Conservation (phyloP, 1,284 basidiomycete genomes). For the Heterobasidion annosum region DNA sequence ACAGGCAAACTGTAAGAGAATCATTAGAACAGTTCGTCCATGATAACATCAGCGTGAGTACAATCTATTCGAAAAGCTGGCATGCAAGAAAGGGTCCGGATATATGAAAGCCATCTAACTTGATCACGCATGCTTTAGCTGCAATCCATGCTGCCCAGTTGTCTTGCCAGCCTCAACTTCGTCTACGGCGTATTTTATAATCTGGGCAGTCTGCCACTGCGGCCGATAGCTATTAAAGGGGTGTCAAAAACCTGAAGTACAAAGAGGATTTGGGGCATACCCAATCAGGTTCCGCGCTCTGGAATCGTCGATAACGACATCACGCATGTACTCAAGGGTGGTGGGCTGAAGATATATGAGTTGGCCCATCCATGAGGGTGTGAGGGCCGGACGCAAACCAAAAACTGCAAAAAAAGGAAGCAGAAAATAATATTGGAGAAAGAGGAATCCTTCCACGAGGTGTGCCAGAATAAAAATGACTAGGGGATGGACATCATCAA, state of each 20-base stretch:
- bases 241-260: background rate
- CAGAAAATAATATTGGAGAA: slow-evolving; percentile 21
- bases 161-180: slow-evolving; percentile 17
- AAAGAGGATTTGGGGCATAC: slow-evolving; percentile 9
- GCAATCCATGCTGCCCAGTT: slow-evolving; percentile 8
- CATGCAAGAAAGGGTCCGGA: too few relatives aligned
- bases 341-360: slow-evolving; percentile 22
- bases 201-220: slow-evolving; percentile 21
- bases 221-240: slow-evolving; percentile 18
- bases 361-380: slow-evolving; percentile 22
- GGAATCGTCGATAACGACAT: slow-evolving; percentile 23
- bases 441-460: slow-evolving; percentile 20
- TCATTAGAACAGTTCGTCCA: background rate
- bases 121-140: slow-evolving; percentile 5
- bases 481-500: slow-evolving; percentile 20
- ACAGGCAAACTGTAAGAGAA: background rate
- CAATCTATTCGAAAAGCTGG: too few relatives aligned
- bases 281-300: slow-evolving; percentile 23
- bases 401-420: slow-evolving; percentile 13
- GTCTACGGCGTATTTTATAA: slow-evolving; percentile 22
- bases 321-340: slow-evolving; percentile 21
- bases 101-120: too few relatives aligned
- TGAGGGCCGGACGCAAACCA: slow-evolving; percentile 15
- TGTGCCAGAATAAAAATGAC: slow-evolving; percentile 21
- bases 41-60: too few relatives aligned